These are phyloP conservation scores for Heterobasidion irregulare DNA, from an alignment of 1,284 basidiomycete genomes.

Conservation along the genomic window DNA sequence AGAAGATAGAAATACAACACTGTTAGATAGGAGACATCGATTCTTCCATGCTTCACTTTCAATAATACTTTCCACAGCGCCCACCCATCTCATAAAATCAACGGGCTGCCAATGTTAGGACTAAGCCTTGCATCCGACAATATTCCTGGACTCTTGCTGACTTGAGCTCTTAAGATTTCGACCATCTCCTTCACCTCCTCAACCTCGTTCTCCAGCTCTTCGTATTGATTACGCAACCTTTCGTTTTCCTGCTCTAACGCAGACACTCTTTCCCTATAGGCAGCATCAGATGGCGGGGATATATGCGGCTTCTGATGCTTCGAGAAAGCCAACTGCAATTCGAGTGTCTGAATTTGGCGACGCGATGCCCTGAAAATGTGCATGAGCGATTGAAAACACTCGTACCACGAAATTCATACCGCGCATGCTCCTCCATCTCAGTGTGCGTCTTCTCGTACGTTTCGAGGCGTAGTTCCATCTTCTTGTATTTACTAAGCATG, in stretches of 20 bases:
- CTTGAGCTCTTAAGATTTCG: slow-evolving; percentile 52
- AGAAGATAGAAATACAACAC: background rate
- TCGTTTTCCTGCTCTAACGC: slow-evolving; percentile 35
- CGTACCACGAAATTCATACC: slow-evolving; percentile 30
- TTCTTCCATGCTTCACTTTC: background rate
- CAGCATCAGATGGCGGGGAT: slow-evolving; percentile 26
- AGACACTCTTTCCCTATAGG: slow-evolving; percentile 36
- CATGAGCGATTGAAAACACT: background rate
- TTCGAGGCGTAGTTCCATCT: slow-evolving; percentile 55
- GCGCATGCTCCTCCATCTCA: slow-evolving; percentile 42
- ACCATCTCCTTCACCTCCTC: slow-evolving; percentile 68
- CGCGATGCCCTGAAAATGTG: slow-evolving; percentile 36
- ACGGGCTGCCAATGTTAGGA: slow-evolving; percentile 12
- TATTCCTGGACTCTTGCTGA: slow-evolving; percentile 37
- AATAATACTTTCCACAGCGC: background rate
- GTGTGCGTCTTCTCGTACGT: slow-evolving; percentile 42
- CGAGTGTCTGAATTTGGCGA: slow-evolving; percentile 48
- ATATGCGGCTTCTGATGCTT: slow-evolving; percentile 24
- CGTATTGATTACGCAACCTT: slow-evolving; percentile 48
- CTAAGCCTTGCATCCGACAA: slow-evolving; percentile 19
- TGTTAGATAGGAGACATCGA: background rate
- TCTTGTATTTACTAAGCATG: slow-evolving; percentile 47
- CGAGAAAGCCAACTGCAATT: slow-evolving; percentile 36
- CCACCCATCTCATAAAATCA: background rate
- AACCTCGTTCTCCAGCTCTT: slow-evolving; percentile 49